Evolutionary conservation across 495 filamentous ascomycete genomes (phyloP), one percentile per base, ranked within the genome.

Genomic region (Neurospora hispaniola): DNA sequence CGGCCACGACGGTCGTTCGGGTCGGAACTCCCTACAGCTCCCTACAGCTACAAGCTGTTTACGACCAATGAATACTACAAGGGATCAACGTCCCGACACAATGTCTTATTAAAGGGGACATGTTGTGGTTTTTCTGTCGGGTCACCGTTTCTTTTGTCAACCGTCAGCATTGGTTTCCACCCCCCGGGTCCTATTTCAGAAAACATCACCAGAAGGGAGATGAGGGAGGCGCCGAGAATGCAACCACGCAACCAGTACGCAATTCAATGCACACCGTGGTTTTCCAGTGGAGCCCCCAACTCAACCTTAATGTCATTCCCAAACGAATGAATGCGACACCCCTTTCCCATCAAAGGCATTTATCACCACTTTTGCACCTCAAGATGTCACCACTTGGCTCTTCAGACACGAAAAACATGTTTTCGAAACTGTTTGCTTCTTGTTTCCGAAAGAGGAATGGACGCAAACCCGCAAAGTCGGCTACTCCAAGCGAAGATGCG

Each of bases 51-150:
- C 11, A 18, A 35, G 27, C 54, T 62, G 27, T 62, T 62, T 35
- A 62, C 54, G 23, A 35, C 54, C 54, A 76, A 73, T 74, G 72
- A 23, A 71, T 75, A 73, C 71, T 76, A 69, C 73, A 71, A 75
- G 76, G 70, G 77, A 80, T 78, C 71, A 73, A 40, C 77, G 75
- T 76, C 77, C 74, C 75, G 77, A 77, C 77, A 76, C 73, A 72
- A 75, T 79, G 78, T 78, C 78, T 80, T 76, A 80, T 73, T 35
- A 35, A 20, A 20, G 20, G 20, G 23, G 46, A 27, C 48, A 20
- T 59, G 23, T 31, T 31, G 11, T 12, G 23, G 10, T 48, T 48
- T 48, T 10, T n/a, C 2, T 38, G 5, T 38, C 16, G 16, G 2
- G 20, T 20, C 46, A 23, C 27, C 9, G 46, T 54, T 59, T 20